phyloP scores from a whole-genome alignment of 163 green algal genomes.

The Scenedesmus sp. region DNA sequence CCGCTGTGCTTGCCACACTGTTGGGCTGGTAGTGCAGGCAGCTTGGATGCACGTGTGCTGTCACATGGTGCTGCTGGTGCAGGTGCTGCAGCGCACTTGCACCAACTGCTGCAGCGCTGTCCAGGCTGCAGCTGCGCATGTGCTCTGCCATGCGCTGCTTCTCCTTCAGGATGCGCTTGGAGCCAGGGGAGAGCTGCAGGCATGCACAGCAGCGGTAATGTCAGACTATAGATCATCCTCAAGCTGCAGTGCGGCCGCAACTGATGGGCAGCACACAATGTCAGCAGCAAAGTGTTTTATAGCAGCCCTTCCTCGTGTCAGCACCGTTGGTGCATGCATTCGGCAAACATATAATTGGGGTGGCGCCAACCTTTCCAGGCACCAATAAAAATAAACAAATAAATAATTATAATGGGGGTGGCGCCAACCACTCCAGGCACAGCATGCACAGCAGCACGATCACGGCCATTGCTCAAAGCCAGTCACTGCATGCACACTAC shows the following conservation, averaged over 20 bases:
- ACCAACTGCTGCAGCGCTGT: not conserved
- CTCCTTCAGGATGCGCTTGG: slow-evolving; percentile 38
- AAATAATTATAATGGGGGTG: too few species aligned
- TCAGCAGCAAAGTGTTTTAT: not conserved
- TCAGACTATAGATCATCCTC: not conserved
- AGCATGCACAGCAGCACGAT: too few species aligned
- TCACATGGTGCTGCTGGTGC: slow-evolving; percentile 5
- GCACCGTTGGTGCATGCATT: too few species aligned
- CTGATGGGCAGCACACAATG: too few species aligned
- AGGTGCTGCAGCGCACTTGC: not conserved
- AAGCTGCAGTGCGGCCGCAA: not conserved
- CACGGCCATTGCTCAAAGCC: too few species aligned
- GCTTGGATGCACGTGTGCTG: not conserved
- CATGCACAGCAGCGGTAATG: slow-evolving; percentile 5
- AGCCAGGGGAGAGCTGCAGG: slow-evolving; percentile 44
- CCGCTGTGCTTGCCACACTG: not conserved
- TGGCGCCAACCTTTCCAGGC: too few species aligned
- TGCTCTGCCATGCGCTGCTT: slow-evolving; percentile 16
- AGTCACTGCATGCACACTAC: not conserved
- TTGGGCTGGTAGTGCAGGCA: not conserved
- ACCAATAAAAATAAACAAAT: too few species aligned
- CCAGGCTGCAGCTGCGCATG: not conserved
- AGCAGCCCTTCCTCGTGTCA: too few species aligned
- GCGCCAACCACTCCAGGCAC: too few species aligned
- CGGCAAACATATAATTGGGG: too few species aligned